Percentiles rank a stretch among this genome's conserved stretches.
Conservation (phyloP, 805 yeast genomes). For the Kluyveromyces starmeri region DNA sequence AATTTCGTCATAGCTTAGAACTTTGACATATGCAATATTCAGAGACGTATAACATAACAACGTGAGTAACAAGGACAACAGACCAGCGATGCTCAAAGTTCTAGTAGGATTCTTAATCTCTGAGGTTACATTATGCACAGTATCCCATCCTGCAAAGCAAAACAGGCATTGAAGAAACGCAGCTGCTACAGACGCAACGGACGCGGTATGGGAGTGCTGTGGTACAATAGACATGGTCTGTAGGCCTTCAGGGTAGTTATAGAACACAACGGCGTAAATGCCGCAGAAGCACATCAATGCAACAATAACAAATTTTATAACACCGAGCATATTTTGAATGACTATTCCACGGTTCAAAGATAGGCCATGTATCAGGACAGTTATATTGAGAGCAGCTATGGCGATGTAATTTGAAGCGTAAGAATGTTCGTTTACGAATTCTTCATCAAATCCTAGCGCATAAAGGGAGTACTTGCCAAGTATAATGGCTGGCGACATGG, state of each 20-base stretch:
- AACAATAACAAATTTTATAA: slow-evolving; percentile 47
- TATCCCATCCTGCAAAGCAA: slow-evolving; percentile 56
- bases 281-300: slow-evolving; percentile 50
- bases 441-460: slow-evolving; percentile 35
- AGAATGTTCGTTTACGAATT: slow-evolving; percentile 29
- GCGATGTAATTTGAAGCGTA: slow-evolving; percentile 37
- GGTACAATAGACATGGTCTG: slow-evolving; percentile 14
- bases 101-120: slow-evolving; percentile 52
- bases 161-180: slow-evolving; percentile 52
- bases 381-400: slow-evolving; percentile 29
- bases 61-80: slow-evolving; percentile 40
- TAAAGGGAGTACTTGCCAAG: slow-evolving; percentile 53
- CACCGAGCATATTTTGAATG: slow-evolving; percentile 56
- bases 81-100: slow-evolving; percentile 55
- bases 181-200: slow-evolving; percentile 37
- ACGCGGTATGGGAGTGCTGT: not conserved
- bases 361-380: slow-evolving; percentile 42
- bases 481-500: slow-evolving; percentile 46
- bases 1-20: slow-evolving; percentile 45
- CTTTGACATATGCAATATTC: slow-evolving; percentile 48
- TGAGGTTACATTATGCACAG: slow-evolving; percentile 51
- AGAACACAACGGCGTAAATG: slow-evolving; percentile 43
- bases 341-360: slow-evolving; percentile 52
- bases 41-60: slow-evolving; percentile 41
- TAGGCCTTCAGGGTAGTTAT: slow-evolving; percentile 18